Base-by-base conservation (phyloP, 495 filamentous ascomycete genomes). In the Aspergillus heteromorphus region DNA sequence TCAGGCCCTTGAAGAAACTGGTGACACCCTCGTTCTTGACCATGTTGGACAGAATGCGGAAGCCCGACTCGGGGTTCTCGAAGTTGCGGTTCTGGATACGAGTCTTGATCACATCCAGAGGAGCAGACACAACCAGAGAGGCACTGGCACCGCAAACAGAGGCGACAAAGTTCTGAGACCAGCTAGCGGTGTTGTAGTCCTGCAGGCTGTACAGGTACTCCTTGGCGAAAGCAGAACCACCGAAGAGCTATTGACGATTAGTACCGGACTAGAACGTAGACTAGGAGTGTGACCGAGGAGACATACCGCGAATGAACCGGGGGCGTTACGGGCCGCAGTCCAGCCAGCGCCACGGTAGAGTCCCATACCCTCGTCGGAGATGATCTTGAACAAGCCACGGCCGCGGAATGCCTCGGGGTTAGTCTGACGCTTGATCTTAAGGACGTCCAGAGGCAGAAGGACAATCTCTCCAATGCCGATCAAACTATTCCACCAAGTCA, bases 391-490 rank as follows among this genome's bases (percentile, higher is more conserved):
- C 17, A 97, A 77, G 48, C 95, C 95, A 64, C 93, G 87, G 59
- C 92, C 92, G 54, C 91, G 81, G 83, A 99, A 99, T 40, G 93
- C 91, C 64, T 97, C 93, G 29, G 93, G 93, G 80, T 99, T 99
- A 34, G 93, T 99, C 75, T 99, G 93, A 60, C 93, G 87, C 80
- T 97, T 97, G 79, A 99, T 99, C 81, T 99, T 99, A 20, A 99
- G 79, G 11, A 99, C 93, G 62, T 99, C 93, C 29, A 99, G 82
- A 40, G 93, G 93, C 19, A 99, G 81, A 3, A 99, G 79, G 55
- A 99, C 79, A 59, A 99, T 93, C 77, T 99, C 93, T 61, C 93
- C 95, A 60, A 97, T 92, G 65, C 93, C 93, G 64, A 97, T 95
- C 57, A 99, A 60, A 77, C 88, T 92, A 56, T 18, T 42, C 30